These are phyloP conservation scores for Galeopsis tetrahit DNA, from an alignment of 257 asterid species.

Conservation along the genomic window DNA sequence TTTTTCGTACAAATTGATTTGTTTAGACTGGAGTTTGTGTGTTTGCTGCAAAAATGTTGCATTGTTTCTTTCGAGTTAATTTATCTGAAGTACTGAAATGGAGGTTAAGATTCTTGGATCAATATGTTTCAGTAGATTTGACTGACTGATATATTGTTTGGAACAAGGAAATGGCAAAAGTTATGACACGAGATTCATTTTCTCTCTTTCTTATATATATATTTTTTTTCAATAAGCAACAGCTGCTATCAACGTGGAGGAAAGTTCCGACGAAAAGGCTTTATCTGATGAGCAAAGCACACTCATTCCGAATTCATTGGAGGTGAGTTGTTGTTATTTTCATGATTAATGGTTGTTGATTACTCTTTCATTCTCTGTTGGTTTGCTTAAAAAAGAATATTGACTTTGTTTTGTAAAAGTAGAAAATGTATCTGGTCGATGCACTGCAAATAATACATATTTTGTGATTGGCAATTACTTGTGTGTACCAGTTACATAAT, in stretches of 20 bases:
- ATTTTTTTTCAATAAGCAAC: constrained; percentile 27
- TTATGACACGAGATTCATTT: neutral
- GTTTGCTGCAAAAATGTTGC: neutral
- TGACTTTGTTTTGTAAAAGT: constrained; percentile 18
- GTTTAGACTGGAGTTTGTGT: neutral
- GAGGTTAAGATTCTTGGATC: neutral
- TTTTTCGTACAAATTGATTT: neutral
- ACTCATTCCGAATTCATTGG: constrained; percentile 48
- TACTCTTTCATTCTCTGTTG: neutral
- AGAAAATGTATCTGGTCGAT: neutral
- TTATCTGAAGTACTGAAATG: constrained; percentile 5
- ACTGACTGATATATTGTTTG: neutral
- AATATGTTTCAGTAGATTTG: constrained; percentile 5
- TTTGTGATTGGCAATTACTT: neutral
- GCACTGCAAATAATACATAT: neutral
- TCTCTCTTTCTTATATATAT: constrained; percentile 5
- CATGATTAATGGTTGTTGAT: constrained; percentile 10
- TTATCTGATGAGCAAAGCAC: constrained; percentile 44
- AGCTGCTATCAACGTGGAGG: constrained; percentile 42
- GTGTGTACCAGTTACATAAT: no score
- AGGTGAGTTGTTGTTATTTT: constrained; percentile 49
- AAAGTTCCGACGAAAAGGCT: constrained; percentile 38
- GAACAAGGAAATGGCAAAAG: neutral
- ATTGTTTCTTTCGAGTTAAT: neutral
- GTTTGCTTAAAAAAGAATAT: neutral